Conservation (phyloP, 495 filamentous ascomycete species). For the Thermochaetoides thermophila region DNA sequence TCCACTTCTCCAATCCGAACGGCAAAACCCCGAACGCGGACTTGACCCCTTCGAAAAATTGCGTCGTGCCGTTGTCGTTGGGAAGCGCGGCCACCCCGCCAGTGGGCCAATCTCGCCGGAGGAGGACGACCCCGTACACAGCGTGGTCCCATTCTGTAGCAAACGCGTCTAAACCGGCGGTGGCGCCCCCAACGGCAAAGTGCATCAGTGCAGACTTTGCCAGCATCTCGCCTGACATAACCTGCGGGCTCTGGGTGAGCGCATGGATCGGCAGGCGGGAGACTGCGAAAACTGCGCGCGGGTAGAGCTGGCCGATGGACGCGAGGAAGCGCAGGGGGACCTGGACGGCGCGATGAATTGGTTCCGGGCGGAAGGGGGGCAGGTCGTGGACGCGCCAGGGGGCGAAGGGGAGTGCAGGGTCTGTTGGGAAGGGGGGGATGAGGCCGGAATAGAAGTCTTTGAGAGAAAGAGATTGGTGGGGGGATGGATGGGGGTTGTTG, state of each 20-base stretch:
- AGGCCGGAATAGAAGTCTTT: too few species aligned
- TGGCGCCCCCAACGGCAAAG: background rate
- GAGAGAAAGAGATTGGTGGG: too few species aligned
- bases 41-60: too few species aligned
- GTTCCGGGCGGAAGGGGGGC: background rate
- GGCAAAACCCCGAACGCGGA: too few species aligned
- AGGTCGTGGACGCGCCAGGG: background rate
- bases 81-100: background rate
- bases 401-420: conserved; percentile 1
- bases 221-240: background rate
- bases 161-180: too few species aligned
- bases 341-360: background rate
- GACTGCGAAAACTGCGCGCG: background rate
- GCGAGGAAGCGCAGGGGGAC: background rate
- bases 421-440: too few species aligned
- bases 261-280: background rate
- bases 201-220: background rate
- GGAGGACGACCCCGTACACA: background rate
- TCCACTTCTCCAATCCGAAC: too few species aligned
- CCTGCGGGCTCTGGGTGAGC: background rate
- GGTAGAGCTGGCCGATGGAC: conserved; percentile 2
- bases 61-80: too few species aligned
- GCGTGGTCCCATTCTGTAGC: too few species aligned
- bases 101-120: background rate
- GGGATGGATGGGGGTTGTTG: too few species aligned